phyloP scores from a whole-genome alignment of 1,139 yeast genomes.

The Nematodospora anomalae region DNA sequence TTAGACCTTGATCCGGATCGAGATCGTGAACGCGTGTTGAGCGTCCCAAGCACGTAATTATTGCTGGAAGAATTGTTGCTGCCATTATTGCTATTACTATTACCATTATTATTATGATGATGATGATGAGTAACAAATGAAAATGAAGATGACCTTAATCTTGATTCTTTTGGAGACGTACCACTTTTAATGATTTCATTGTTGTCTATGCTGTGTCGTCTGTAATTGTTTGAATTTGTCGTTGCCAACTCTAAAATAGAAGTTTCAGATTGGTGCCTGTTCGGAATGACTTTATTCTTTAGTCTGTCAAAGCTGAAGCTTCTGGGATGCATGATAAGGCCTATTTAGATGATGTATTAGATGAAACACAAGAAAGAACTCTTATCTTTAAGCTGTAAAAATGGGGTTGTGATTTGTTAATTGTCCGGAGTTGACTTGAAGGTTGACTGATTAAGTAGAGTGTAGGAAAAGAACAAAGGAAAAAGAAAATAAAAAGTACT shows the following conservation, averaged over 20 bases:
- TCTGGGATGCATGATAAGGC: conserved; percentile 13
- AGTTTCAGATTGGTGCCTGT: conserved; percentile 17
- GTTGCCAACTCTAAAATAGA: conserved; percentile 17
- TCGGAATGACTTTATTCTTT: conserved; percentile 20
- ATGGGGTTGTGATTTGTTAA: too few relatives aligned
- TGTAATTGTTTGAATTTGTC: conserved; percentile 6
- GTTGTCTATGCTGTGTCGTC: conserved; percentile 8
- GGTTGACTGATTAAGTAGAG: too few relatives aligned
- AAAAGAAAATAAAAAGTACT: too few relatives aligned
- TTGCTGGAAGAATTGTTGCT: conserved; percentile 8
- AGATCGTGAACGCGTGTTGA: conserved; percentile 11
- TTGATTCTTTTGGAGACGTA: conserved; percentile 5
- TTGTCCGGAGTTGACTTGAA: too few relatives aligned
- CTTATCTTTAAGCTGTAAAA: too few relatives aligned
- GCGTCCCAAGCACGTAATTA: conserved; percentile 11
- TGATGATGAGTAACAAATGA: conserved; percentile 1
- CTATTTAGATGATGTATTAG: too few relatives aligned
- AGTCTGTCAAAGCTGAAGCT: conserved; percentile 23
- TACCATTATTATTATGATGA: neutral
- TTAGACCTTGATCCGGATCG: conserved; percentile 9
- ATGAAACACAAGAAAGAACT: too few relatives aligned
- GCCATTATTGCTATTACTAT: conserved; percentile 1
- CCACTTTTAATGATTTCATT: conserved; percentile 1
- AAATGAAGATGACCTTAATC: conserved; percentile 9
- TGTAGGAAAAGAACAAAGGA: too few relatives aligned